Base-by-base conservation (phyloP, 169 alveolate genomes). In the Plasmodium gonderi region DNA sequence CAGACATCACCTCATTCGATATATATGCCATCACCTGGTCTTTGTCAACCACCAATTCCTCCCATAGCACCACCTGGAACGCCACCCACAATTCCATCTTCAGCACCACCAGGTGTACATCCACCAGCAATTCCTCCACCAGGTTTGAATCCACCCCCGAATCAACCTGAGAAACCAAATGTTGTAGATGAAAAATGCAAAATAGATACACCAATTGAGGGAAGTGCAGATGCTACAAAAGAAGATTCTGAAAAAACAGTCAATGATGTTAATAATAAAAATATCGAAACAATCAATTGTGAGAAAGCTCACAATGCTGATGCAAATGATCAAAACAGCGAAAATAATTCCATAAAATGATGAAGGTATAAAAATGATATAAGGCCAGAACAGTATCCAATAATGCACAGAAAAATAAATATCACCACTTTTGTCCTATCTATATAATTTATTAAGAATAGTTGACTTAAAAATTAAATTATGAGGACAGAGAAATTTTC, bases 11-110 rank as follows among this genome's bases (percentile, higher is more conserved):
- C 54, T 40, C 75, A 83, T 83, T 33, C 92, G 17, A 83, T 49
- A 6, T 83, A 47, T 83, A 69, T 69, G 83, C 92, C 83, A 29
- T 80, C 81, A 29, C 92, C 81, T 47, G 82, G 77, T 14, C 40
- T 83, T 23, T 47, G 60, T 49, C 92, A 33, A 64, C 89, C 76
- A 31, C 91, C 91, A 40, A 6, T 64, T 33, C 91, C 91, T 65
- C 91, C 91, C 9, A 31, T 76, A 31, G 79, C 79, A 14, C 91
- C 91, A 80, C 80, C 91, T n/a, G 29, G 12, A n/a, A 78, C 40
- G 75, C 76, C 91, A 3, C 75, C 75, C 17, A 7, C 38, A 12
- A 60, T 64, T 5, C 79, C 26, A 60, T 60, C 69, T 8, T 33
- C 80, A 26, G 60, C 64, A 0, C 82, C 92, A 36, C 92, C 92